Conservation (phyloP, 2,329 filamentous ascomycete species). For the Aplosporella prunicola region DNA sequence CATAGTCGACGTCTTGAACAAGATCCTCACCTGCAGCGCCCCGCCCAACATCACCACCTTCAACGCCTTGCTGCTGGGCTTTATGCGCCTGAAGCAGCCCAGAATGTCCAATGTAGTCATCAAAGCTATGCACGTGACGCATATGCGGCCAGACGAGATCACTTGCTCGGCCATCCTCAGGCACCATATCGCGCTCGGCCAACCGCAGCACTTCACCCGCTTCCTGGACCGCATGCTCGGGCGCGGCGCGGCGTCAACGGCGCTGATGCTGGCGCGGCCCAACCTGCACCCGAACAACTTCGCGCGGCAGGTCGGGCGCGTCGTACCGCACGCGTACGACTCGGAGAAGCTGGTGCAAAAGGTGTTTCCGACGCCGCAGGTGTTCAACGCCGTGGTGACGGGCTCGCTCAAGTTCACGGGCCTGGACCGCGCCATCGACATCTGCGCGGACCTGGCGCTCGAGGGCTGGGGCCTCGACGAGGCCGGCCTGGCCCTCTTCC, state of each 20-base stretch:
- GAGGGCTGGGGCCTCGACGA: slow-evolving; percentile 39
- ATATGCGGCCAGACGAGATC: slow-evolving; percentile 38
- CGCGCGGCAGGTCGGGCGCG: slow-evolving; percentile 1
- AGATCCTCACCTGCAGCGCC: slow-evolving; percentile 52
- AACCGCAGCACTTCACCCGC: slow-evolving; percentile 25
- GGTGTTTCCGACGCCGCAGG: slow-evolving; percentile 34
- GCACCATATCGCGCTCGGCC: slow-evolving; percentile 26
- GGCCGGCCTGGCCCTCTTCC: slow-evolving; percentile 28
- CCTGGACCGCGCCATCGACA: slow-evolving; percentile 33
- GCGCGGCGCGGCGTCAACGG: slow-evolving; percentile 16
- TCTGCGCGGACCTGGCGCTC: slow-evolving; percentile 33
- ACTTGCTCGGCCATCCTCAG: slow-evolving; percentile 33
- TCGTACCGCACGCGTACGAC: slow-evolving; percentile 11
- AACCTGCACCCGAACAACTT: neutral
- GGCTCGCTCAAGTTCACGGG: slow-evolving; percentile 37
- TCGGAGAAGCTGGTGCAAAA: slow-evolving; percentile 33
- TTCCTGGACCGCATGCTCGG: slow-evolving; percentile 37
- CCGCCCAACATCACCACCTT: slow-evolving; percentile 60
- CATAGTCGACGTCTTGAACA: slow-evolving; percentile 45
- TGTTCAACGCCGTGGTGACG: slow-evolving; percentile 32
- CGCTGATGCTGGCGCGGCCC: slow-evolving; percentile 33
- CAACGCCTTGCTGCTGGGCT: slow-evolving; percentile 60
- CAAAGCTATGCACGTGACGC: slow-evolving; percentile 23
- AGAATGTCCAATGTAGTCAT: slow-evolving; percentile 23
- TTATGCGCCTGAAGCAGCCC: slow-evolving; percentile 31